A percentile compares a stretch with the other conserved stretches of the same genome.
Conservation (phyloP, 1,284 basidiomycete genomes). For the Sanguinoderma infundibulare region DNA sequence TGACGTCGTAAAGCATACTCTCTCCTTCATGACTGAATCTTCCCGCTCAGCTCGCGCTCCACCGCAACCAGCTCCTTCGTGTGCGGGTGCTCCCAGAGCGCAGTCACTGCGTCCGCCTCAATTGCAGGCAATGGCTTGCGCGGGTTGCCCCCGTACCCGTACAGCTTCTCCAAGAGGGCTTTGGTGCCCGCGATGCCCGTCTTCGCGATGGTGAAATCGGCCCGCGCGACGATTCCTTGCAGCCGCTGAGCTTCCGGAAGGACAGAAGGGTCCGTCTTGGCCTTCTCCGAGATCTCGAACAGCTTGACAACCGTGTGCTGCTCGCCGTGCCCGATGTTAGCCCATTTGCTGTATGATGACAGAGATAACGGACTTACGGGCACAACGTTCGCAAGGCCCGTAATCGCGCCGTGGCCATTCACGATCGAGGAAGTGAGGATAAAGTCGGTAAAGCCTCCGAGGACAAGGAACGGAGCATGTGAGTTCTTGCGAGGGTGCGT, state of each 20-base stretch:
- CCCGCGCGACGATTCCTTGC: slow-evolving; percentile 81
- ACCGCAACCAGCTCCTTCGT: slow-evolving; percentile 67
- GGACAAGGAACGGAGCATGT: slow-evolving; percentile 57
- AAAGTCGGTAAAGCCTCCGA: slow-evolving; percentile 83
- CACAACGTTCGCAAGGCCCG: slow-evolving; percentile 79
- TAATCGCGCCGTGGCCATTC: slow-evolving; percentile 81
- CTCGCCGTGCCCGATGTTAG: slow-evolving; percentile 14
- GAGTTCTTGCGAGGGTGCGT: slow-evolving; percentile 66
- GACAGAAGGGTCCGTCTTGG: slow-evolving; percentile 55
- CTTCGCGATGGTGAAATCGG: slow-evolving; percentile 82
- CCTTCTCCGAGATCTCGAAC: slow-evolving; percentile 62
- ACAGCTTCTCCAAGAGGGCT: slow-evolving; percentile 71
- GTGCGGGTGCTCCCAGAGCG: slow-evolving; percentile 73
- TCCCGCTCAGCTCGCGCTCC: slow-evolving; percentile 64
- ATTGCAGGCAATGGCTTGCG: slow-evolving; percentile 78
- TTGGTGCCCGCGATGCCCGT: slow-evolving; percentile 85
- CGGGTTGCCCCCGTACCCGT: slow-evolving; percentile 79
- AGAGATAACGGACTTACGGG: slow-evolving; percentile 54
- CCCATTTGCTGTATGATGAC: slow-evolving; percentile 1
- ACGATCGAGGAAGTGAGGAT: slow-evolving; percentile 71
- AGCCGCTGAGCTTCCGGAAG: slow-evolving; percentile 75
- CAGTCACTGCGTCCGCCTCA: slow-evolving; percentile 52
- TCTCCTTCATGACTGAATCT: slow-evolving; percentile 27
- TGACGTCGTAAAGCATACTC: background rate
- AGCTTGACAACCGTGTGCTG: slow-evolving; percentile 67